Evolutionary conservation across 2,329 filamentous ascomycete species (phyloP).

Genomic region (Aspergillus cejpii): DNA sequence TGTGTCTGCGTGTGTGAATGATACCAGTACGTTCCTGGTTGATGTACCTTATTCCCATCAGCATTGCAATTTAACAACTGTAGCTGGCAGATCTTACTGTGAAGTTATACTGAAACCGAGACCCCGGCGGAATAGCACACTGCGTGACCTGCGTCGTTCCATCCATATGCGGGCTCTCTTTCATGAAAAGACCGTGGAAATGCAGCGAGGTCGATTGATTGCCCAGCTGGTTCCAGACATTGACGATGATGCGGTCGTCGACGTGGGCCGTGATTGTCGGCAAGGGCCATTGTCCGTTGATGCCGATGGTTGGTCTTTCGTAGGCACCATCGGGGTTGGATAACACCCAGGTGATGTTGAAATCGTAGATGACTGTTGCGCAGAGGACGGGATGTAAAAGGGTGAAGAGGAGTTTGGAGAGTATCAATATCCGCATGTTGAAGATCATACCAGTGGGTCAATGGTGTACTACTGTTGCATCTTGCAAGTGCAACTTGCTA

Average conservation of each 20-base stretch:
- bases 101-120: constrained; percentile 62
- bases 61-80: too few relatives aligned
- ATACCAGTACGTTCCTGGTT: constrained; percentile 58
- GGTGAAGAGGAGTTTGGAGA: too few relatives aligned
- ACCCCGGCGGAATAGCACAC: constrained; percentile 58
- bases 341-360: constrained; percentile 50
- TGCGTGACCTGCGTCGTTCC: constrained; percentile 62
- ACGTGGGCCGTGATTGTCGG: constrained; percentile 67
- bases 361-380: constrained; percentile 41
- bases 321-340: constrained; percentile 51
- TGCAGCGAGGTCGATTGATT: constrained; percentile 63
- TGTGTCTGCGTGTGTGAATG: constrained; percentile 61
- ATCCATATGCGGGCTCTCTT: constrained; percentile 68
- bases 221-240: constrained; percentile 59
- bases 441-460: too few relatives aligned
- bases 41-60: too few relatives aligned
- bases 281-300: constrained; percentile 69
- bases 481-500: too few relatives aligned
- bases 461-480: too few relatives aligned
- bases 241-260: constrained; percentile 63
- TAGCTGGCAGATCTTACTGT: constrained; percentile 43
- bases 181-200: constrained; percentile 73
- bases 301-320: constrained; percentile 55
- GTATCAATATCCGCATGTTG: too few relatives aligned
- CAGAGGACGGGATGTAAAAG: too few relatives aligned